A percentile compares a stretch with the other conserved stretches of the same genome.
These are phyloP conservation scores for Mucor mucedo DNA, from an alignment of 371 early-diverging fungal genomes.

Conservation along the genomic window DNA sequence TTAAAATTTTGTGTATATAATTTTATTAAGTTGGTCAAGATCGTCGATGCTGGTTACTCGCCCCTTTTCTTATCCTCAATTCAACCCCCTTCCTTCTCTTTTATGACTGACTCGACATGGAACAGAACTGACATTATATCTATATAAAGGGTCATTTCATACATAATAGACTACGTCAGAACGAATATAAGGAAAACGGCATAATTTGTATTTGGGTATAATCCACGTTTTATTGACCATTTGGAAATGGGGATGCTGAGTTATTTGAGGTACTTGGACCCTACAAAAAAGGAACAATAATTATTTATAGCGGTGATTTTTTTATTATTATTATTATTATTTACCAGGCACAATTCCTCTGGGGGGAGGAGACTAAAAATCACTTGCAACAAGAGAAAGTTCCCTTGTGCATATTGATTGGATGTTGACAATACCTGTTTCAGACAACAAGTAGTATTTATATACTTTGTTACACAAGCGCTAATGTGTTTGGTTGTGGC, in stretches of 20 bases:
- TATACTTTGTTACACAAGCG: slow-evolving; percentile 1
- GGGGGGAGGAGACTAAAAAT: background rate
- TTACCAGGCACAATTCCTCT: background rate
- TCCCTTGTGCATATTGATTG: too few species aligned
- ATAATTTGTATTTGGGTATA: slow-evolving; percentile 3
- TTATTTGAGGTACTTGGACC: background rate
- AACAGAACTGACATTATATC: too few species aligned
- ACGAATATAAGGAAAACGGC: background rate
- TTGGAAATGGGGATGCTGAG: background rate
- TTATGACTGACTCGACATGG: too few species aligned
- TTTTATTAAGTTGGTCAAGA: too few species aligned
- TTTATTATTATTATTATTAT: background rate
- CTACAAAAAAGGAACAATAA: slow-evolving; percentile 2
- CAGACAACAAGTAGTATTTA: background rate
- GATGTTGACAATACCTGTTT: background rate
- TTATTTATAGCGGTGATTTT: slow-evolving; percentile 5
- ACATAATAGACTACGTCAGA: background rate
- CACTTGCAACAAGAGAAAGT: background rate
- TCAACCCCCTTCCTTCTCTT: too few species aligned
- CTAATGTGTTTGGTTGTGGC: background rate
- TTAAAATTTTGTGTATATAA: background rate
- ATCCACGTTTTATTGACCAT: slow-evolving; percentile 7
- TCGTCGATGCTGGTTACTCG: too few species aligned
- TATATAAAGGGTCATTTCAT: background rate
- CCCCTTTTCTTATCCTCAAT: too few species aligned